These are phyloP conservation scores for Colletotrichum godetiae DNA, from an alignment of 2,329 filamentous ascomycete species.

Conservation along the genomic window DNA sequence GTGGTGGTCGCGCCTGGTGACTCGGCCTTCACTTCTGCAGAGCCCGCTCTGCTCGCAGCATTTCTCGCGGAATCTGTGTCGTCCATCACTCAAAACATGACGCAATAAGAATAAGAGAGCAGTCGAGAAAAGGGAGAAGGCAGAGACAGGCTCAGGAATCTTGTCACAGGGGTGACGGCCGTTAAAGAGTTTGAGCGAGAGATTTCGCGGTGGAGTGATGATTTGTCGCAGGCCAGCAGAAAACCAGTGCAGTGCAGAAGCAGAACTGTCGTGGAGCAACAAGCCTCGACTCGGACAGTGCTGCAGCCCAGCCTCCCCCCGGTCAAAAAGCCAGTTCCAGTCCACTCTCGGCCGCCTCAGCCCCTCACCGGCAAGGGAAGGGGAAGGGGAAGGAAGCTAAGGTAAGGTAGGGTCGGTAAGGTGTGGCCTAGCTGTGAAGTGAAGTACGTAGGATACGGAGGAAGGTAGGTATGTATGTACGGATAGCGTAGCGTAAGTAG, in stretches of 20 bases:
- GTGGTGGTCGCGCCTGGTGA: slow-evolving; percentile 27
- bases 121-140: slow-evolving; percentile 4
- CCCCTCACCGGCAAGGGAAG: slow-evolving; percentile 28
- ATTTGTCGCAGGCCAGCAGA: neutral
- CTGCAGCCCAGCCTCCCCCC: slow-evolving; percentile 17
- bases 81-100: slow-evolving; percentile 33
- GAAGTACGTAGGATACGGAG: neutral
- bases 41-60: slow-evolving; percentile 35
- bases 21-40: slow-evolving; percentile 36
- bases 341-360: slow-evolving; percentile 20
- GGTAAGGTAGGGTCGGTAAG: slow-evolving; percentile 10
- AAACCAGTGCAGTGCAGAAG: slow-evolving; percentile 9
- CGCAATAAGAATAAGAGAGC: slow-evolving; percentile 19
- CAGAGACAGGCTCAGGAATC: slow-evolving; percentile 16
- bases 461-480: neutral
- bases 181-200: slow-evolving; percentile 33
- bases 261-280: slow-evolving; percentile 10
- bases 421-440: neutral
- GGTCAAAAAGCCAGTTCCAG: slow-evolving; percentile 9
- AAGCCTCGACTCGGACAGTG: slow-evolving; percentile 4
- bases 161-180: slow-evolving; percentile 26
- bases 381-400: slow-evolving; percentile 8
- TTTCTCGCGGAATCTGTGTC: slow-evolving; percentile 36
- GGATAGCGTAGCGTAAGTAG: neutral
- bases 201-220: slow-evolving; percentile 33